Base-by-base conservation (phyloP, 1,139 yeast species). In the Yamadazyma membranifaciens region DNA sequence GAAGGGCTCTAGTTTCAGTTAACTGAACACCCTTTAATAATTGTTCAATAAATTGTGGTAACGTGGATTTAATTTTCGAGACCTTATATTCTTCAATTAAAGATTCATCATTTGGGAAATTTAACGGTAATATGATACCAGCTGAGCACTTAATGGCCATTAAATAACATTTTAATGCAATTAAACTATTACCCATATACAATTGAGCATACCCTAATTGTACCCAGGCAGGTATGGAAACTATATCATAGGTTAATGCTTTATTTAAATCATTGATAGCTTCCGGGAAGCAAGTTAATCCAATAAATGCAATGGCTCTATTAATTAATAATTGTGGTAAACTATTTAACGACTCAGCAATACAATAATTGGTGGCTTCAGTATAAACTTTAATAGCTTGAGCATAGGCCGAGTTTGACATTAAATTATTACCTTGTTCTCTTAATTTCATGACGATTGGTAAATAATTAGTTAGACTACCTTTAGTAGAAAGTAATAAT, bases 181-280 rank as follows among this genome's bases (percentile, higher is more conserved):
- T 40, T 26, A 68, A 47, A 34, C 69, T 62, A 31, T 56, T 51
- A 2, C 76, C 76, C 68, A 69, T 63, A 49, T 68, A 70, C 34
- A 71, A 54, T 39, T 69, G 73, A 44, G 75, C 70, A 52, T 69
- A 71, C 4, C 73, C 76, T 43, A 71, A 57, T 51, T 71, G 77
- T 20, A 69, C 58, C 77, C 77, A 71, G 2, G 73, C 76, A 2
- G 76, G 67, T 1, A 69, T 61, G 45, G 64, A 68, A 9, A 65
- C 55, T 27, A 63, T 54, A 45, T 70, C 73, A 25, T 50, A 42
- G 13, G 42, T 39, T 9, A 70, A 47, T 0, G 75, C 75, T 13
- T 43, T 36, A 43, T 66, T 63, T 44, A 71, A 57, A 49, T 70
- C 76, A 12, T 54, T 40, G 4, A 68, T 61, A 2, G 76, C 74